phyloP scores from a whole-genome alignment of 1,284 basidiomycete genomes.

The Leccinum subrobustum region DNA sequence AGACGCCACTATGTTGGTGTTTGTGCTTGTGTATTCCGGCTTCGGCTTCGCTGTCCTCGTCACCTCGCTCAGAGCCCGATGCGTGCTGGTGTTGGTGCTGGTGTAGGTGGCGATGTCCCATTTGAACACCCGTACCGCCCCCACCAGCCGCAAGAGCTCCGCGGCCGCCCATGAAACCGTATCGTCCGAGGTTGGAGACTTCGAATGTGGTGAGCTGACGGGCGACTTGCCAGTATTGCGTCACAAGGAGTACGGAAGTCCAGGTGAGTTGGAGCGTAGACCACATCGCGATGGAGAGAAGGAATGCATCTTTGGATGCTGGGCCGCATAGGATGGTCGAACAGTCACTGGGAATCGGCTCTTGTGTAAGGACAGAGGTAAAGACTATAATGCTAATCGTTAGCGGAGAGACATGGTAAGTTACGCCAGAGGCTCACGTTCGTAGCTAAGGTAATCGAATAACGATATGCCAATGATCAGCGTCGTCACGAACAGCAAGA shows the following conservation, averaged over 20 bases:
- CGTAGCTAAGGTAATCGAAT: conserved; percentile 82
- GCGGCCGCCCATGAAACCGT: conserved; percentile 95
- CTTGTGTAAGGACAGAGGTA: conserved; percentile 41
- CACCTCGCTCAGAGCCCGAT: conserved; percentile 34
- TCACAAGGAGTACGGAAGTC: conserved; percentile 84
- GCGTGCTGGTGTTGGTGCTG: conserved; percentile 33
- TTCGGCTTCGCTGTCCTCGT: conserved; percentile 60
- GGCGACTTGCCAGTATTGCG: conserved; percentile 90
- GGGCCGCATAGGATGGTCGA: conserved; percentile 71
- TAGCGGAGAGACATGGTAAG: conserved; percentile 5
- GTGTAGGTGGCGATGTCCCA: conserved; percentile 62
- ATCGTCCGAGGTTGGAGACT: conserved; percentile 91
- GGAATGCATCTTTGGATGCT: conserved; percentile 77
- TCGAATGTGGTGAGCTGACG: conserved; percentile 97
- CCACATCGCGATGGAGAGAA: conserved; percentile 82
- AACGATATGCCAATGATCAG: conserved; percentile 79
- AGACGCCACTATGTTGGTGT: conserved; percentile 42
- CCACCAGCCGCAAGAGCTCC: conserved; percentile 95
- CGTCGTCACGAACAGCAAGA: conserved; percentile 84
- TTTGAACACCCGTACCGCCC: conserved; percentile 65
- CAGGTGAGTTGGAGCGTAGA: conserved; percentile 89
- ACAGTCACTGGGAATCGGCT: conserved; percentile 56
- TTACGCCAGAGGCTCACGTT: conserved; percentile 54
- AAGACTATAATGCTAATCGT: conserved; percentile 42
- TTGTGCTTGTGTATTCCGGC: conserved; percentile 40